These are phyloP conservation scores for Sporothrix inflata DNA, from an alignment of 2,329 filamentous ascomycete species.

Conservation along the genomic window DNA sequence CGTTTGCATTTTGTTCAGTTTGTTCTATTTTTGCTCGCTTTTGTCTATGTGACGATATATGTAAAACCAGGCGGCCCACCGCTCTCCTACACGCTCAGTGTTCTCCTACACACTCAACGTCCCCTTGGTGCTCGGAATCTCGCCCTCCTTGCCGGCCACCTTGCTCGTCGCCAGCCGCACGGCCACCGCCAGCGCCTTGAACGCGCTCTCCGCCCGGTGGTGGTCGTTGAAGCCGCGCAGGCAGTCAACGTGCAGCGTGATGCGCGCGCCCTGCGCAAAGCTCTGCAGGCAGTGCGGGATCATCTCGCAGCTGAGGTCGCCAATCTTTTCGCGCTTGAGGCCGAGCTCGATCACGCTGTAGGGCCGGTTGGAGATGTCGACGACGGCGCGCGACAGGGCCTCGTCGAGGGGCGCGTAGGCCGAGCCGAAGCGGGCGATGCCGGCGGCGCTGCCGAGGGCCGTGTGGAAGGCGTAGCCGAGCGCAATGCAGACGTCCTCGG, in stretches of 20 bases:
- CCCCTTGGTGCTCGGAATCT: conserved; percentile 95
- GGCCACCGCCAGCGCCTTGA: conserved; percentile 93
- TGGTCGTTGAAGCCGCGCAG: conserved; percentile 91
- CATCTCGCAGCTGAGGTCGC: conserved; percentile 94
- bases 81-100: too few relatives aligned
- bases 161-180: conserved; percentile 74
- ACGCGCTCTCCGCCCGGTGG: conserved; percentile 92
- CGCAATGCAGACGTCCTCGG: conserved; percentile 92
- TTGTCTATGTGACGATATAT: neutral
- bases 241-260: conserved; percentile 96
- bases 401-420: conserved; percentile 95
- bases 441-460: conserved; percentile 76
- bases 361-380: conserved; percentile 92
- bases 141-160: conserved; percentile 80
- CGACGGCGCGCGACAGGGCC: conserved; percentile 87
- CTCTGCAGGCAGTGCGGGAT: conserved; percentile 92
- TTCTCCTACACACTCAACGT: conserved; percentile 71
- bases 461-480: conserved; percentile 82
- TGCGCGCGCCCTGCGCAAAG: conserved; percentile 85
- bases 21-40: conserved; percentile 21
- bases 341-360: conserved; percentile 83
- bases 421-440: conserved; percentile 86
- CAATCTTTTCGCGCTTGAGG: conserved; percentile 88
- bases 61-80: conserved; percentile 48
- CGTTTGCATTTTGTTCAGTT: conserved; percentile 29